Percentiles rank a stretch among this genome's conserved stretches.
These are phyloP conservation scores for Blastobotrys chiropterorum DNA, from an alignment of 805 yeast species.

Conservation along the genomic window DNA sequence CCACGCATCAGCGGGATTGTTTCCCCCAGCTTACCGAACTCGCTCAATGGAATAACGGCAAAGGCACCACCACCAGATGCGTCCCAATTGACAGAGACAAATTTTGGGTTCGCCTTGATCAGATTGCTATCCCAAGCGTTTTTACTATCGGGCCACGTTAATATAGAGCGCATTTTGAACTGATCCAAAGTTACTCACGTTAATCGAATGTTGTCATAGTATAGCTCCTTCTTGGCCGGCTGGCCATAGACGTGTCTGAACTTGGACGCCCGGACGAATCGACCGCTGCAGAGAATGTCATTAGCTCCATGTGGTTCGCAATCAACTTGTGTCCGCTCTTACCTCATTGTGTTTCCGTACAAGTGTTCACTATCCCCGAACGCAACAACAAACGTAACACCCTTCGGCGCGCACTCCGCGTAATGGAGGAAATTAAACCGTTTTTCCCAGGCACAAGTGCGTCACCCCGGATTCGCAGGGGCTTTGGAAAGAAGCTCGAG, in stretches of 20 bases:
- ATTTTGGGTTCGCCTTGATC: constrained; percentile 80
- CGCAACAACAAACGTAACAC: not conserved
- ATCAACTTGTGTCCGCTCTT: not conserved
- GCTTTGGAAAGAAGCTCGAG: too few relatives aligned
- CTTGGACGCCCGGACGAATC: constrained; percentile 93
- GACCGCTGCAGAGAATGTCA: constrained; percentile 28
- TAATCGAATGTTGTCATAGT: constrained; percentile 56
- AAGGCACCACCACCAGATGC: constrained; percentile 97
- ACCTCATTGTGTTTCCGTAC: constrained; percentile 4
- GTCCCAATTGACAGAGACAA: constrained; percentile 83
- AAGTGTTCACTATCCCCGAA: not conserved
- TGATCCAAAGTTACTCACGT: constrained; percentile 22
- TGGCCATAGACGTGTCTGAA: constrained; percentile 96
- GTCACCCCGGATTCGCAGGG: too few relatives aligned
- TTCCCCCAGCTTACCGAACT: constrained; percentile 91
- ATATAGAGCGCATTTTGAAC: constrained; percentile 26
- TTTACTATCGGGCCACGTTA: constrained; percentile 43
- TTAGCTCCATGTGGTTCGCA: not conserved
- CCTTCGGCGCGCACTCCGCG: not conserved
- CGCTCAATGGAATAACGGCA: constrained; percentile 81
- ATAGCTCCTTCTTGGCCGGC: constrained; percentile 61
- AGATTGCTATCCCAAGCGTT: constrained; percentile 97
- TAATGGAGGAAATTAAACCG: not conserved
- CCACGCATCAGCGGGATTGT: constrained; percentile 91
- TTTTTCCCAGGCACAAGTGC: too few relatives aligned